A percentile compares a stretch with the other conserved stretches of the same genome.
phyloP scores from a whole-genome alignment of 116 monocot genomes.

The Phalaenopsis hybrid region DNA sequence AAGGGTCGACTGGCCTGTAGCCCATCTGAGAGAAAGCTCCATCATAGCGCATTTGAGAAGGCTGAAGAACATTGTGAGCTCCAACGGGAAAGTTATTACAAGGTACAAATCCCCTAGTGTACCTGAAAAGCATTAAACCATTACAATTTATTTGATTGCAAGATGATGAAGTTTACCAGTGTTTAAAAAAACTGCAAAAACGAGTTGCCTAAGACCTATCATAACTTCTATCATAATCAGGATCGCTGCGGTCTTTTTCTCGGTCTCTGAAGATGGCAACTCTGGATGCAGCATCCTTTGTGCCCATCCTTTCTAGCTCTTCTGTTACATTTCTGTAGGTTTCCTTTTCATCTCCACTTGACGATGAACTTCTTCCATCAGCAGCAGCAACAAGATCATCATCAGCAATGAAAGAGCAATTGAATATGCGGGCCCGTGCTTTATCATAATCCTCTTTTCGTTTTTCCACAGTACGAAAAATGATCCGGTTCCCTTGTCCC shows the following conservation, averaged over 20 bases:
- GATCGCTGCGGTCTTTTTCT: conserved; percentile 72
- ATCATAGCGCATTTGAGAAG: conserved; percentile 19
- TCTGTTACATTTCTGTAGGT: conserved; percentile 12
- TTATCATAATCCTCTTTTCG: conserved; percentile 42
- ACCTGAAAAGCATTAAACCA: conserved; percentile 23
- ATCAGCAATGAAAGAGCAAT: conserved; percentile 21
- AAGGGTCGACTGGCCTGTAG: conserved; percentile 12
- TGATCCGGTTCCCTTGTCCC: conserved; percentile 2
- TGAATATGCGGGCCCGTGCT: conserved; percentile 44
- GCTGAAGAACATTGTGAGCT: conserved; percentile 18
- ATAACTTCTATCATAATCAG: conserved; percentile 85
- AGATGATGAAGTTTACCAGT: background rate
- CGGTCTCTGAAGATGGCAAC: conserved; percentile 75
- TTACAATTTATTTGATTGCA: background rate
- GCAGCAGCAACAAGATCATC: conserved; percentile 10
- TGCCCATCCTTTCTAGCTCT: conserved; percentile 21
- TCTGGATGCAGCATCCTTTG: conserved; percentile 37
- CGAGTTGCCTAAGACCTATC: conserved; percentile 30
- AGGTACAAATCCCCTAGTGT: conserved; percentile 12
- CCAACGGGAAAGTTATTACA: conserved; percentile 12
- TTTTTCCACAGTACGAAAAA: conserved; percentile 25
- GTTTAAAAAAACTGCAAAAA: background rate
- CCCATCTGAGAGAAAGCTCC: conserved; percentile 19
- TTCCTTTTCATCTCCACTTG: conserved; percentile 29
- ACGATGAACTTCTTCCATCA: conserved; percentile 26